Evolutionary conservation across 495 filamentous ascomycete genomes (phyloP), one percentile per base, ranked within the genome.

Genomic region (Barbatosphaeria neglecta): DNA sequence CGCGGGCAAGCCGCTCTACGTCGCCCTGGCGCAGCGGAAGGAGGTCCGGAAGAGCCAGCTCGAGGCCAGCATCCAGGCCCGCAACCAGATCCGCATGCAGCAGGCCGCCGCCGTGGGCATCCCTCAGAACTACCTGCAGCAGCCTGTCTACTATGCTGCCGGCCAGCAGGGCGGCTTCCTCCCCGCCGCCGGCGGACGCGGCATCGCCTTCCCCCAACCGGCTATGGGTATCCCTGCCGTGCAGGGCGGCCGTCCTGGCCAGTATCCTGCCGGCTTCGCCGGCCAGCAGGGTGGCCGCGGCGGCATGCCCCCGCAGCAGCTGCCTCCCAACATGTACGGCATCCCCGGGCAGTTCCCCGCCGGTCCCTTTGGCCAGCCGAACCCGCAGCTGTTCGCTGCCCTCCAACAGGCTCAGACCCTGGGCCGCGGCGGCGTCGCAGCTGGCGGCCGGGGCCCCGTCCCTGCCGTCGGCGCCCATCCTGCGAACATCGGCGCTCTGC

Each of bases 21-120:
- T 99, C 59, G 93, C 92, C 49, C 78, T 99, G 40, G 92, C 92
- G 45, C 93, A 97, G 78, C 88, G 93, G 65, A 99, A 99, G 80
- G 92, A 99, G 69, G 89, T 97, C 56, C 89, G 92, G 67, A 92
- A 96, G 78, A 93, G 77, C 71, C 92, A 97, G 68, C 83, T 99
- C 55, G 92, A 99, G 74, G 90, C 90, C 53, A 95, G 87, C 75
- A 97, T 99, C 63, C 93, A 97, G 74, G 90, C 90, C 64, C 89
- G 92, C 63, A 97, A 97, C 76, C 88, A 92, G 68, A 81, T 96
- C 61, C 82, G 93, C 54, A 90, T 96, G 81, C 93, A 97, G 74
- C 92, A 99, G 70, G 84, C 87, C 56, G 90, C 89, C 44, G 89
- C 93, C 45, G 87, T 81, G 44, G 90, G 87, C 56, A 87, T 95